Percentiles rank a stretch among this genome's conserved stretches.
These are phyloP conservation scores for Boletus patriciae DNA, from an alignment of 768 basidiomycete genomes.

Conservation along the genomic window DNA sequence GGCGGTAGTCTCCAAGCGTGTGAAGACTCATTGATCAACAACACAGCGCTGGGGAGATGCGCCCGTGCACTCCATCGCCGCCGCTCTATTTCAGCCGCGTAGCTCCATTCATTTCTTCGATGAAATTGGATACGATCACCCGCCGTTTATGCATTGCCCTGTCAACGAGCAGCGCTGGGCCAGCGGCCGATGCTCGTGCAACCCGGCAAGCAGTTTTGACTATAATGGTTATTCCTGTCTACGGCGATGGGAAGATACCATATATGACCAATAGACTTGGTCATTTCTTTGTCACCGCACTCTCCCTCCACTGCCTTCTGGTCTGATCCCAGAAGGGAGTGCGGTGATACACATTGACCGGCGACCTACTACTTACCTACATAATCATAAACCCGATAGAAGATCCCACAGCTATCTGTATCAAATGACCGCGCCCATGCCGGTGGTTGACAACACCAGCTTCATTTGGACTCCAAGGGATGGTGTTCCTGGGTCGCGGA, in stretches of 20 bases:
- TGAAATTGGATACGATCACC: conserved; percentile 69
- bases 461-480: too few species aligned
- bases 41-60: conserved; percentile 91
- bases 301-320: neutral
- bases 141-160: conserved; percentile 31
- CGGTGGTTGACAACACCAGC: too few species aligned
- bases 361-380: neutral
- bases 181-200: conserved; percentile 26
- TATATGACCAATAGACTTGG: neutral
- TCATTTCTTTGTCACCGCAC: neutral
- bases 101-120: conserved; percentile 93
- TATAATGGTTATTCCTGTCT: conserved; percentile 32
- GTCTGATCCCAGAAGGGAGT: neutral
- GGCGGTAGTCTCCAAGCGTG: neutral
- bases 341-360: neutral
- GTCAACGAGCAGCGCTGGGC: conserved; percentile 19
- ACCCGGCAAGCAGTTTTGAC: conserved; percentile 24
- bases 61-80: conserved; percentile 87
- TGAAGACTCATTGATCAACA: neutral
- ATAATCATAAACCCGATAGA: neutral
- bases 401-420: neutral
- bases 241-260: conserved; percentile 19
- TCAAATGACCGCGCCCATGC: conserved; percentile 1
- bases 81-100: conserved; percentile 82
- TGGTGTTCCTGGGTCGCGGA: too few species aligned